Percentiles rank a stretch among this genome's conserved stretches.
phyloP scores from a whole-genome alignment of 2,329 filamentous ascomycete species.

The Talaromyces sp. region DNA sequence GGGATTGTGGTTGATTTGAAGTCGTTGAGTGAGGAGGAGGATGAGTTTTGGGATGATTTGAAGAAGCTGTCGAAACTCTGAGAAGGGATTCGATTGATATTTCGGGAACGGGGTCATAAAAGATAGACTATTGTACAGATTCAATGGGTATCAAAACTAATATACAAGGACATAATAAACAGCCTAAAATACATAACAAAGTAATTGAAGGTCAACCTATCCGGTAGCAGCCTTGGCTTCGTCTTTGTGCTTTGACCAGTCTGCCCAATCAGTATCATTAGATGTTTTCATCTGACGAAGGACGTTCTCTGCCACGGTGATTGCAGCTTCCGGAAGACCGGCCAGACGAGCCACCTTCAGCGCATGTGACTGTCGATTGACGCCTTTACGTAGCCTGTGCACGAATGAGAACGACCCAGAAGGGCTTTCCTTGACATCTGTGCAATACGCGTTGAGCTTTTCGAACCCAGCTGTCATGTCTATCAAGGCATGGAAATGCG shows the following conservation, averaged over 20 bases:
- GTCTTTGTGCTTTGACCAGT: constrained; percentile 1
- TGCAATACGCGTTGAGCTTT: constrained; percentile 74
- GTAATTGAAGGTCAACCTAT: neutral
- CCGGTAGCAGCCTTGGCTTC: neutral
- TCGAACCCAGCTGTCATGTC: constrained; percentile 66
- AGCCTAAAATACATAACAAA: neutral
- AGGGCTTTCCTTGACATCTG: constrained; percentile 74
- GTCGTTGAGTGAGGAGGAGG: constrained; percentile 16
- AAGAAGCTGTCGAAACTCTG: constrained; percentile 17
- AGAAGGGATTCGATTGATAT: neutral
- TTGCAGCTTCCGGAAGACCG: constrained; percentile 69
- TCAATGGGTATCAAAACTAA: constrained; percentile 14
- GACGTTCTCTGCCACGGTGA: constrained; percentile 63
- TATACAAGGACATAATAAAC: constrained; percentile 3
- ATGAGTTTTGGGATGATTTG: constrained; percentile 17
- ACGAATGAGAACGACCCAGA: constrained; percentile 75
- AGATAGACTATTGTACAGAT: constrained; percentile 2
- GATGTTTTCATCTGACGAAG: constrained; percentile 38
- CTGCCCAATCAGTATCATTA: neutral
- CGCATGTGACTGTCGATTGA: constrained; percentile 85
- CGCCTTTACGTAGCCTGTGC: constrained; percentile 73
- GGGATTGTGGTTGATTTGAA: constrained; percentile 35
- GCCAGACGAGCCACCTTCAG: constrained; percentile 90
- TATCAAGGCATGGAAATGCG: constrained; percentile 83
- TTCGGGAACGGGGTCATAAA: neutral